Evolutionary conservation across 192 early-diverging fungal genomes (phyloP).

Genomic region (Podila epigama): DNA sequence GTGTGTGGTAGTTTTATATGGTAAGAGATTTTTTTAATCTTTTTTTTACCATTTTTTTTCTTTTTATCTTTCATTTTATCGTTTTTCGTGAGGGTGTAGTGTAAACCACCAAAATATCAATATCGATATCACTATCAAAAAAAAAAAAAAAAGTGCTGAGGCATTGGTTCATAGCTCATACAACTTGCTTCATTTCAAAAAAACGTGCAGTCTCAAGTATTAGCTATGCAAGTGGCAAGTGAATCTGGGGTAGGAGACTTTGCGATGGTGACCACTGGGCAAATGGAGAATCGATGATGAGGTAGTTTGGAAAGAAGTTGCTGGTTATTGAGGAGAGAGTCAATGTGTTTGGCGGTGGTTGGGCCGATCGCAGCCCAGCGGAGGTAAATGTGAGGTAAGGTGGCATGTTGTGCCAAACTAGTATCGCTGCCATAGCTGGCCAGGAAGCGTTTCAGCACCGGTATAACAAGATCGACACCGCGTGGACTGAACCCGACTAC

Average conservation of each 20-base stretch:
- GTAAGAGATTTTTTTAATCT: no score
- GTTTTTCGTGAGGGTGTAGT: no score
- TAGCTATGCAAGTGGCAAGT: background rate
- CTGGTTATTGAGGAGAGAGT: no score
- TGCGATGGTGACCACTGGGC: background rate
- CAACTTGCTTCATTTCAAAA: background rate
- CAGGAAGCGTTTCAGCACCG: background rate
- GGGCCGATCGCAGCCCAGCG: slow-evolving; percentile 33
- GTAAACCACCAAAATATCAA: no score
- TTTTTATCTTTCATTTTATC: no score
- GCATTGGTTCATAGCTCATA: no score
- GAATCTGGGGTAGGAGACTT: background rate
- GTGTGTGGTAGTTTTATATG: no score
- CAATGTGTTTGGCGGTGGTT: slow-evolving; percentile 27
- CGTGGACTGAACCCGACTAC: slow-evolving; percentile 38
- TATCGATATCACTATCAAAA: no score
- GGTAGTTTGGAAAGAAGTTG: slow-evolving; percentile 2
- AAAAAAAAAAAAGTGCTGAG: background rate
- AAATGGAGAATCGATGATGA: no score
- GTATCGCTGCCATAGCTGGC: background rate
- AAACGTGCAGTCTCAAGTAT: background rate
- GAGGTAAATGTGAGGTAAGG: background rate
- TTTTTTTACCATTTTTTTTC: no score
- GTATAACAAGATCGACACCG: slow-evolving; percentile 19
- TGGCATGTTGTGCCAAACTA: background rate